Evolutionary conservation across 2,329 filamentous ascomycete species (phyloP), one percentile per base, ranked within the genome.

Genomic region (Ophiostoma perfectum): DNA sequence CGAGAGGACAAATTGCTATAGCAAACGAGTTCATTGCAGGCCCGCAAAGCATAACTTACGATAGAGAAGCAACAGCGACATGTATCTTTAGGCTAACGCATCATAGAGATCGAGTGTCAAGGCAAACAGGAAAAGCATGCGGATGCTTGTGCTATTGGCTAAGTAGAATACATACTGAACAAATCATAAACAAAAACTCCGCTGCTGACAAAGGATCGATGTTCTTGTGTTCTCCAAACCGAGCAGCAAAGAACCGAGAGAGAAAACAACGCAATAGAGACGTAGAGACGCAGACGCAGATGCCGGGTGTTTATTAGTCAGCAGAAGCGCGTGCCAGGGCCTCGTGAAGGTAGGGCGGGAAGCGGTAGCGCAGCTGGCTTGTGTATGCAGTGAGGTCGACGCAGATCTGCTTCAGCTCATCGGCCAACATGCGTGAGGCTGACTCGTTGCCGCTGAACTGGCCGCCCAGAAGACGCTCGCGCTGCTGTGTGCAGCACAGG

Each of bases 321-420:
- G 89, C 88, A 65, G 90, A 91, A 55, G 91, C 92, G 75, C 89
- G 86, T 65, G 93, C 93, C 75, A 98, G 81, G 71, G 90, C 91
- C 81, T 97, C 94, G 79, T 96, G 94, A 68, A 98, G 84, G 75
- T 91, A 86, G 49, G 91, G 90, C 66, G 92, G 92, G 80, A 98
- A 85, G 75, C 95, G 88, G 80, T 97, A 98, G 75, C 91, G 88
- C 76, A 98, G 87, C 83, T 97, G 88, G 68, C 93, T 94, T 16
- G 93, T 94, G 81, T 97, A 98, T 14, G 95, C 90, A 81, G 95
- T 97, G 74, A 97, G 79, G 78, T 98, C 94, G 78, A 93, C 88
- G 52, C 91, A 93, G 81, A 91, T 92, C 77, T 90, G 87, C 80
- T 90, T 86, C 75, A 96, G 81, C 74, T 90, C 84, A 69, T 90